Evolutionary conservation across 345 rosid genomes (phyloP).

Genomic region (Viola odorata): DNA sequence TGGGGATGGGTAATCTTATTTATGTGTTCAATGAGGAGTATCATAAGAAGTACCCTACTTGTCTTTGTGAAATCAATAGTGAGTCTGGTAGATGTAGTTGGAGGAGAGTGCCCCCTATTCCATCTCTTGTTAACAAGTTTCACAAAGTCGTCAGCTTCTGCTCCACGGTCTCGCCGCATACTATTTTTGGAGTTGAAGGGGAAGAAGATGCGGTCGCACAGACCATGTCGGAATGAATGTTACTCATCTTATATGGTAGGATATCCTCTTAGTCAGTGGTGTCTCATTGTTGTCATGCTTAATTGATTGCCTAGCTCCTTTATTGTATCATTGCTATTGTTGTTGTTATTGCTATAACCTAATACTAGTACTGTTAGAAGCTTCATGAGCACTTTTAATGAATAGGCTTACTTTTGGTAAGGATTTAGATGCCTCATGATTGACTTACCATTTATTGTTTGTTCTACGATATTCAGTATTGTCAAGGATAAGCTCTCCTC

Average conservation of each 20-base stretch:
- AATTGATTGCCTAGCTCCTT: neutral
- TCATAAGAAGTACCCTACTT: conserved; percentile 83
- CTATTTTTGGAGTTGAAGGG: conserved; percentile 31
- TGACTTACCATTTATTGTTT: neutral
- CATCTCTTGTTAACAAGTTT: conserved; percentile 74
- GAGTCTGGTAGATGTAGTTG: conserved; percentile 43
- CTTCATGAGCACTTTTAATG: neutral
- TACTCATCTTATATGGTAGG: conserved; percentile 4
- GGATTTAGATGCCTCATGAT: neutral
- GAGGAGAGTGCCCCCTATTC: conserved; percentile 70
- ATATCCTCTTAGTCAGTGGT: neutral
- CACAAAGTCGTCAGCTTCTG: conserved; percentile 79
- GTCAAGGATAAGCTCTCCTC: neutral
- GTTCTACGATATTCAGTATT: neutral
- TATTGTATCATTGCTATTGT: neutral
- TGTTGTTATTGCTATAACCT: neutral
- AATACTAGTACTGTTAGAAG: neutral
- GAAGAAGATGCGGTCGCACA: conserved; percentile 2
- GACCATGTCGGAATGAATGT: conserved; percentile 1
- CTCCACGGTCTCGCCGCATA: conserved; percentile 47
- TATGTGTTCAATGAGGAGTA: conserved; percentile 78
- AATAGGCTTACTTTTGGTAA: neutral
- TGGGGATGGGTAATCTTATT: conserved; percentile 63
- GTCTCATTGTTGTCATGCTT: neutral
- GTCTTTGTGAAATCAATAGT: conserved; percentile 54